These are phyloP conservation scores for Apiospora pterosperma DNA, from an alignment of 2,329 filamentous ascomycete species.

Conservation along the genomic window DNA sequence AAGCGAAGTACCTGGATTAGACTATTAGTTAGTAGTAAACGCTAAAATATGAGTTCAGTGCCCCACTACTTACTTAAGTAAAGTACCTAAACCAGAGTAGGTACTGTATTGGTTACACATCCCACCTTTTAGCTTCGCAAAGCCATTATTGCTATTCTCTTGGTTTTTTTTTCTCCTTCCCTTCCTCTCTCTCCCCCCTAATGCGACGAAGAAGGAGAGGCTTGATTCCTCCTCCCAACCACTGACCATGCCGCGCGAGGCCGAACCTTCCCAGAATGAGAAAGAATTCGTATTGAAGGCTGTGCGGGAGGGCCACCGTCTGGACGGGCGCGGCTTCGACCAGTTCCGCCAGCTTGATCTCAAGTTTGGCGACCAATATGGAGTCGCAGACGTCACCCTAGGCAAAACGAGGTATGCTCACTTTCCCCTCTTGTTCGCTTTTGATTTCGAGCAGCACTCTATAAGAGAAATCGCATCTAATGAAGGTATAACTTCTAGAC, in stretches of 20 bases:
- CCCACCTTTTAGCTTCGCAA: not conserved
- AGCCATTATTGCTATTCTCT: no score
- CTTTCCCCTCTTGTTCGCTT: not conserved
- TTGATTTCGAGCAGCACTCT: not conserved
- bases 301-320: slow-evolving; percentile 72
- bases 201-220: slow-evolving; percentile 14
- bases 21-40: no score
- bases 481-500: slow-evolving; percentile 42
- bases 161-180: not conserved
- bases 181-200: not conserved
- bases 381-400: slow-evolving; percentile 79
- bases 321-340: slow-evolving; percentile 81
- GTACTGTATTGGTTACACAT: not conserved
- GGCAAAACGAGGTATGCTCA: slow-evolving; percentile 80
- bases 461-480: not conserved
- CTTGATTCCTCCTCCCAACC: slow-evolving; percentile 11
- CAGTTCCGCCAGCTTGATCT: slow-evolving; percentile 75
- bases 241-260: slow-evolving; percentile 81
- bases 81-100: not conserved
- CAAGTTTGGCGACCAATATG: slow-evolving; percentile 85
- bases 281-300: slow-evolving; percentile 82
- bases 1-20: not conserved
- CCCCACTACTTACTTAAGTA: not conserved
- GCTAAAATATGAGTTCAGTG: not conserved
- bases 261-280: slow-evolving; percentile 85